phyloP scores from a whole-genome alignment of 2,329 filamentous ascomycete genomes.

The Fusarium hostae region DNA sequence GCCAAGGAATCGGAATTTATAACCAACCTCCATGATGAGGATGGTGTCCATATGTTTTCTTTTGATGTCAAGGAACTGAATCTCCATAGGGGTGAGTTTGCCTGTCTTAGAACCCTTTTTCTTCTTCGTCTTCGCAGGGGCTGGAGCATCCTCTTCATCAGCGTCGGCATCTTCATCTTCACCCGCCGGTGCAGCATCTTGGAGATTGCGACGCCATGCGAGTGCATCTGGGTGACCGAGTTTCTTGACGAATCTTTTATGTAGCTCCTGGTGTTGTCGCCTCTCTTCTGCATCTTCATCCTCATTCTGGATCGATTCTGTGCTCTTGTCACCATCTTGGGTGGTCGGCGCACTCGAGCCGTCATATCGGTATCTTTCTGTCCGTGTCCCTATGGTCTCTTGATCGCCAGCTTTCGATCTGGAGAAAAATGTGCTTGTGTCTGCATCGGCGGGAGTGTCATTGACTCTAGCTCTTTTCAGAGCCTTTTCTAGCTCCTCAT shows the following conservation, averaged over 20 bases:
- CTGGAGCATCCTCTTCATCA: constrained; percentile 57
- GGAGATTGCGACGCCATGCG: constrained; percentile 69
- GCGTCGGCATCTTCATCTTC: constrained; percentile 72
- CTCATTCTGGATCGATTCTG: constrained; percentile 45
- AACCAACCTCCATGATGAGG: constrained; percentile 93
- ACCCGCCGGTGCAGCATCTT: constrained; percentile 63
- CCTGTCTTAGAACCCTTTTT: constrained; percentile 77
- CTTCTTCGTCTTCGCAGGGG: constrained; percentile 63
- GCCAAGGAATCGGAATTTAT: constrained; percentile 97
- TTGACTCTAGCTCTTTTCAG: constrained; percentile 59
- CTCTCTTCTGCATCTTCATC: constrained; percentile 63
- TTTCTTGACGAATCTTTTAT: constrained; percentile 88
- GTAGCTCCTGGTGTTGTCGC: constrained; percentile 75
- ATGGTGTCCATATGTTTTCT: constrained; percentile 88
- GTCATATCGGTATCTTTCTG: constrained; percentile 64
- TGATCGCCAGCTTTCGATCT: constrained; percentile 25
- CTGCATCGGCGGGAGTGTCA: constrained; percentile 52
- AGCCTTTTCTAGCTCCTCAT: constrained; percentile 52
- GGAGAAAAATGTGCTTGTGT: constrained; percentile 52
- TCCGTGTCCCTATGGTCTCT: constrained; percentile 51
- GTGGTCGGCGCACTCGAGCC: constrained; percentile 53
- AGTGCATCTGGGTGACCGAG: constrained; percentile 88
- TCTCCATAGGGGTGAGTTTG: constrained; percentile 94
- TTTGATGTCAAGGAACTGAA: constrained; percentile 94
- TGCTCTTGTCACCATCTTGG: constrained; percentile 45